Conservation (phyloP, 441 rosid genomes). For the Theobroma grandiflorum region DNA sequence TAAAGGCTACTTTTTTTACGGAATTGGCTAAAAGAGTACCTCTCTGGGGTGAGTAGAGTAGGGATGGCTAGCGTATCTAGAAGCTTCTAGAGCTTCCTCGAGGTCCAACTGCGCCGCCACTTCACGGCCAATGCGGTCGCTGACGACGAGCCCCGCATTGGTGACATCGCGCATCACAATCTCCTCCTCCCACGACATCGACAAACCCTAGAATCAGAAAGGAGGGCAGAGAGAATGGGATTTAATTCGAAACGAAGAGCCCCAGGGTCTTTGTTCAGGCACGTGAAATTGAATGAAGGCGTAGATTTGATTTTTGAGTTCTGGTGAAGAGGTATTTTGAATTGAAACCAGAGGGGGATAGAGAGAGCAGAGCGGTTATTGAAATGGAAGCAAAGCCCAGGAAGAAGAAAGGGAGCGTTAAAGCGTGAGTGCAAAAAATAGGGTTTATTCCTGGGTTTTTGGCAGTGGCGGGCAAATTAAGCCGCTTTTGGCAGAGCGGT, state of each 20-base stretch:
- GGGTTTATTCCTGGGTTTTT: slow-evolving; percentile 17
- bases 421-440: background rate
- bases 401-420: background rate
- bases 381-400: background rate
- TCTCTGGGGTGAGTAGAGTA: slow-evolving; percentile 90
- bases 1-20: background rate
- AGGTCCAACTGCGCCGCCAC: slow-evolving; percentile 82
- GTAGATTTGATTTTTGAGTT: background rate
- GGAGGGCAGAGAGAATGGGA: background rate
- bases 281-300: slow-evolving; percentile 1
- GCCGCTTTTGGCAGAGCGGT: background rate
- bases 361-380: background rate
- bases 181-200: slow-evolving; percentile 85
- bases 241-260: background rate
- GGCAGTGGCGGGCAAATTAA: slow-evolving; percentile 15
- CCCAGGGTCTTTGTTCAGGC: background rate
- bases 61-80: slow-evolving; percentile 92
- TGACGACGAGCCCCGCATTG: slow-evolving; percentile 73
- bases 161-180: slow-evolving; percentile 84
- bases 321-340: background rate
- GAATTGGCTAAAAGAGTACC: slow-evolving; percentile 44
- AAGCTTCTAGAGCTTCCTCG: slow-evolving; percentile 91
- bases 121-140: slow-evolving; percentile 88
- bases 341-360: background rate
- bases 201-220: slow-evolving; percentile 13